phyloP scores from a whole-genome alignment of 257 asterid genomes.

The Jasminum sambac region DNA sequence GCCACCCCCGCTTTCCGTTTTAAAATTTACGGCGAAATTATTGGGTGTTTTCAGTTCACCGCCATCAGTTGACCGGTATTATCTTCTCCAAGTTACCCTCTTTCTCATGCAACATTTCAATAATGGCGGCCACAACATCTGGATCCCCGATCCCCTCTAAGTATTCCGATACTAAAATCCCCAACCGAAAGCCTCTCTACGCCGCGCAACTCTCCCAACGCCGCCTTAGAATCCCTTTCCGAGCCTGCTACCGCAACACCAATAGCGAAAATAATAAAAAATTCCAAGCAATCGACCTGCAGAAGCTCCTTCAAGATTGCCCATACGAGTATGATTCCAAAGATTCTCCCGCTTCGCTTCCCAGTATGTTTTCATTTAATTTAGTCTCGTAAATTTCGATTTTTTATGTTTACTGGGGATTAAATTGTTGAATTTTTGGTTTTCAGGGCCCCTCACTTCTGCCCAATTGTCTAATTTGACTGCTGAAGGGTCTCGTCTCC shows the following conservation, averaged over 20 bases:
- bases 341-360: constrained; percentile 67
- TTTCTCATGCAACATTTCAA: neutral
- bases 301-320: constrained; percentile 49
- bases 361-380: constrained; percentile 39
- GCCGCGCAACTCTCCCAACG: constrained; percentile 30
- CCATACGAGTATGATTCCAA: constrained; percentile 46
- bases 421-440: constrained; percentile 6
- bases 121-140: constrained; percentile 46
- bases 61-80: neutral
- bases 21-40: neutral
- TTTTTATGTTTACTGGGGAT: neutral
- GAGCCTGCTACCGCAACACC: constrained; percentile 32
- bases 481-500: constrained; percentile 79
- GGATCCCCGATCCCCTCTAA: constrained; percentile 38
- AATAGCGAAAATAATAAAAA: constrained; percentile 31
- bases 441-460: constrained; percentile 86
- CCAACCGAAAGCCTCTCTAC: constrained; percentile 27
- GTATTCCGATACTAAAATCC: constrained; percentile 28
- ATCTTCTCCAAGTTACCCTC: neutral
- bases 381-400: neutral
- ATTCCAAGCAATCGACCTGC: constrained; percentile 52
- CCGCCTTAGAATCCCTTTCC: constrained; percentile 39
- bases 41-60: neutral
- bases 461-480: constrained; percentile 66
- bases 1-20: neutral